These are phyloP conservation scores for Solanum chiquidenum DNA, from an alignment of 257 asterid genomes.

Conservation along the genomic window DNA sequence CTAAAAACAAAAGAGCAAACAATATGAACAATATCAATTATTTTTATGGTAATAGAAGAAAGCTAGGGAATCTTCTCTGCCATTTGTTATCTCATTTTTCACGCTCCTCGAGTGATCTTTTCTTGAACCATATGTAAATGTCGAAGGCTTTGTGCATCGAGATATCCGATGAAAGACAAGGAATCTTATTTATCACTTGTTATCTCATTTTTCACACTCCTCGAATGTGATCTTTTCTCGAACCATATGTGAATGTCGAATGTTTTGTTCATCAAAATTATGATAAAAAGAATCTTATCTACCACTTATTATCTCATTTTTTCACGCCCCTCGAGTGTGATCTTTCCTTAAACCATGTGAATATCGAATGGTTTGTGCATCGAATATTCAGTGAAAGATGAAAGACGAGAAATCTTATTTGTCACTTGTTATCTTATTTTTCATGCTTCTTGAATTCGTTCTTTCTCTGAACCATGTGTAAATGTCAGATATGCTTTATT, in stretches of 20 bases:
- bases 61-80: conserved; percentile 41
- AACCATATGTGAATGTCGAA: fast-evolving
- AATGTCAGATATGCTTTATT: not conserved
- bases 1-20: conserved; percentile 26
- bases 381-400: not conserved
- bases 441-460: too few relatives aligned
- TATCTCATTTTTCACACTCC: not conserved
- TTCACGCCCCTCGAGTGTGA: not conserved
- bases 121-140: fast-evolving
- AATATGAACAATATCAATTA: conserved; percentile 21
- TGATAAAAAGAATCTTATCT: conserved; percentile 28
- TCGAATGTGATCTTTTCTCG: too few relatives aligned
- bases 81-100: conserved; percentile 9
- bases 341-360: not conserved
- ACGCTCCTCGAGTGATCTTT: not conserved
- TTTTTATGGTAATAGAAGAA: conserved; percentile 18
- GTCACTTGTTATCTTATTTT: too few relatives aligned
- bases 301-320: conserved; percentile 9
- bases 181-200: not conserved
- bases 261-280: not conserved
- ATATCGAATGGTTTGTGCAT: not conserved
- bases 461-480: not conserved
- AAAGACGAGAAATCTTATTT: too few relatives aligned
- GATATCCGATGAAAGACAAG: not conserved
- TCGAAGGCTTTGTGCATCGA: fast-evolving